Conservation (phyloP, 2,329 filamentous ascomycete species). For the Raffaelea albimanens region DNA sequence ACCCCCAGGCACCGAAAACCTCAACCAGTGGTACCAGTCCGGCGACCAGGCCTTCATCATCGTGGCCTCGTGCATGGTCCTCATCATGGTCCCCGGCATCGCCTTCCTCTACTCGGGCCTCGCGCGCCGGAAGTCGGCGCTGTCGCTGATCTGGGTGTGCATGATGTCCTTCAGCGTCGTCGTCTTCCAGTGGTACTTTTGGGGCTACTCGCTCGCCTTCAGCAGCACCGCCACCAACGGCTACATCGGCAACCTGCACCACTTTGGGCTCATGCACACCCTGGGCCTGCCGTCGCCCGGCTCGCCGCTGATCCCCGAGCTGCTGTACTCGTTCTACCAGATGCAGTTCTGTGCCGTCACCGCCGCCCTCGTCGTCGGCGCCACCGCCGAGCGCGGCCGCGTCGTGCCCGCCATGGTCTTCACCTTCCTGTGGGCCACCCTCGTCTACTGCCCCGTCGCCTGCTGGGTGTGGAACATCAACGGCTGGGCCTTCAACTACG, state of each 20-base stretch:
- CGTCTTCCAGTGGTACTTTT: conserved; percentile 99
- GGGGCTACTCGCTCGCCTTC: conserved; percentile 95
- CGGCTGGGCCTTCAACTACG: conserved; percentile 85
- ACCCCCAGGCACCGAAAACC: conserved; percentile 61
- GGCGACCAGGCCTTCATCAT: conserved; percentile 95
- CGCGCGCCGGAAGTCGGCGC: conserved; percentile 91
- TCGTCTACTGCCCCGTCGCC: conserved; percentile 93
- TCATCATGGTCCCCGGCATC: conserved; percentile 94
- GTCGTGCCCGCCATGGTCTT: conserved; percentile 93
- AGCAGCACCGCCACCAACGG: conserved; percentile 71
- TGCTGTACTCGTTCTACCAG: conserved; percentile 95
- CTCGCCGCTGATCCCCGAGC: conserved; percentile 76
- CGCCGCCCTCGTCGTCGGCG: conserved; percentile 81
- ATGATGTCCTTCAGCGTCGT: conserved; percentile 90
- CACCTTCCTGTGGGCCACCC: conserved; percentile 88
- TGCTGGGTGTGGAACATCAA: conserved; percentile 97
- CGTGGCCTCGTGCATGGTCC: conserved; percentile 79
- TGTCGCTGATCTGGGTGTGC: conserved; percentile 94
- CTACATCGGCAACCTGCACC: conserved; percentile 82
- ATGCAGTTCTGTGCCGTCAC: conserved; percentile 97
- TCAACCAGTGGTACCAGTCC: conserved; percentile 91
- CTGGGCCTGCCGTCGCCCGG: conserved; percentile 78
- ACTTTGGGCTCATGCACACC: conserved; percentile 82
- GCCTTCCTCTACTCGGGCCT: conserved; percentile 96
- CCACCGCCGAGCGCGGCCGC: conserved; percentile 87